Conservation (phyloP, 805 yeast species). For the Wickerhamomyces mucosus region DNA sequence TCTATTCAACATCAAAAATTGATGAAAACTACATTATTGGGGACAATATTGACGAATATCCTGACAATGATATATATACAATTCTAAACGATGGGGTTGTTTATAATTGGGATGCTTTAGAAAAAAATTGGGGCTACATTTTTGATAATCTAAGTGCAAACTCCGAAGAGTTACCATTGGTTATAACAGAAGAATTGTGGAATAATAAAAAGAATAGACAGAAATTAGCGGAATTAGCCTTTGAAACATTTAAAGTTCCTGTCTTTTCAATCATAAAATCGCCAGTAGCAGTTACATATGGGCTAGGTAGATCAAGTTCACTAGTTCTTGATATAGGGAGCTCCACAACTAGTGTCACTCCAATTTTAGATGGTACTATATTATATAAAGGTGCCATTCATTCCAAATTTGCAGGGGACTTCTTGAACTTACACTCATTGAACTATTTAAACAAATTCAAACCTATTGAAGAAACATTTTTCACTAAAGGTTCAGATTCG, state of each 20-base stretch:
- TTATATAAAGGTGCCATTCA: slow-evolving; percentile 55
- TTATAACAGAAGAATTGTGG: slow-evolving; percentile 60
- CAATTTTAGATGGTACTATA: slow-evolving; percentile 67
- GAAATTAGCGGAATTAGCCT: slow-evolving; percentile 59
- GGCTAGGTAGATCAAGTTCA: slow-evolving; percentile 71
- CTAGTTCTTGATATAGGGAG: slow-evolving; percentile 77
- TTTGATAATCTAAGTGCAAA: slow-evolving; percentile 42
- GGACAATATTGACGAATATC: slow-evolving; percentile 32
- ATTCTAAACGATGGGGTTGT: slow-evolving; percentile 53
- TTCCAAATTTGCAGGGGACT: slow-evolving; percentile 79
- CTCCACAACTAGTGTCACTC: slow-evolving; percentile 60
- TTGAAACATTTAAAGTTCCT: slow-evolving; percentile 68
- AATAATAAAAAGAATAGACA: slow-evolving; percentile 47
- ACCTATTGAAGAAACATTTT: slow-evolving; percentile 14
- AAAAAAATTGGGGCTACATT: slow-evolving; percentile 58
- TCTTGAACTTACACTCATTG: slow-evolving; percentile 54
- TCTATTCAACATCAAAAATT: slow-evolving; percentile 31
- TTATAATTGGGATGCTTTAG: slow-evolving; percentile 66
- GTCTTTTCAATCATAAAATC: slow-evolving; percentile 65
- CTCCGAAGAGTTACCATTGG: slow-evolving; percentile 56
- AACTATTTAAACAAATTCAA: slow-evolving; percentile 32
- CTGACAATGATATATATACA: slow-evolving; percentile 33
- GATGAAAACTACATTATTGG: slow-evolving; percentile 29
- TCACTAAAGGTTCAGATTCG: slow-evolving; percentile 23
- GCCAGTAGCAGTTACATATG: slow-evolving; percentile 69